Conservation (phyloP, 768 basidiomycete species). For the Phylloporus sp. region DNA sequence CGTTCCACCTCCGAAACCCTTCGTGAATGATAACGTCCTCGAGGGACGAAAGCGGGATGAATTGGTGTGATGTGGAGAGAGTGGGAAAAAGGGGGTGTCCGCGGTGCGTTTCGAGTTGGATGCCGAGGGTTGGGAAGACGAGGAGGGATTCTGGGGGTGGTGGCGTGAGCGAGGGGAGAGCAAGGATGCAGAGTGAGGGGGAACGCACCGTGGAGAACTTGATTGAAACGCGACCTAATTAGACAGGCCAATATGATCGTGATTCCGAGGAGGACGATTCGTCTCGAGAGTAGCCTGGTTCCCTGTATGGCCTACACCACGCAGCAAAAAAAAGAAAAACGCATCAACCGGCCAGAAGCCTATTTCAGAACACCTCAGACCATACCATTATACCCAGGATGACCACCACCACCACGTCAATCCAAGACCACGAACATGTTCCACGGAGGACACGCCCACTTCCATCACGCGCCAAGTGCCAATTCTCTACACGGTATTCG, state of each 20-base stretch:
- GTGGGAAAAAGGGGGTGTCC: slow-evolving; percentile 42
- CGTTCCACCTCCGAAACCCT: slow-evolving; percentile 65
- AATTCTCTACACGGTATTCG: slow-evolving; percentile 60
- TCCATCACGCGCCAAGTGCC: slow-evolving; percentile 41
- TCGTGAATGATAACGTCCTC: slow-evolving; percentile 71
- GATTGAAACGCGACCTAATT: slow-evolving; percentile 36
- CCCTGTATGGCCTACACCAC: not conserved
- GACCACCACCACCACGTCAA: slow-evolving; percentile 32
- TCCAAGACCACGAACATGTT: slow-evolving; percentile 32
- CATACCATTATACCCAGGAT: not conserved
- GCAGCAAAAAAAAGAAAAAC: not conserved
- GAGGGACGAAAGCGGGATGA: slow-evolving; percentile 53
- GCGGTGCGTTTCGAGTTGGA: slow-evolving; percentile 69
- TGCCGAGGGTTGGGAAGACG: slow-evolving; percentile 58
- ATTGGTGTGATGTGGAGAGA: slow-evolving; percentile 38
- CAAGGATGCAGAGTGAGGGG: not conserved
- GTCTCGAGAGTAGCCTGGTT: not conserved
- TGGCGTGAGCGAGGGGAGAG: not conserved
- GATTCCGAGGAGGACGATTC: not conserved
- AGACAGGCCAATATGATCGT: slow-evolving; percentile 18
- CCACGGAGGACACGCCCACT: slow-evolving; percentile 30
- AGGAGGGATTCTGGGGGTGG: slow-evolving; percentile 59
- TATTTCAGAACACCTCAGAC: not conserved
- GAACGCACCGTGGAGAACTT: slow-evolving; percentile 44
- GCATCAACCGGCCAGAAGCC: not conserved